phyloP scores from a whole-genome alignment of 306 rosid species.

The Castanospermum australe region DNA sequence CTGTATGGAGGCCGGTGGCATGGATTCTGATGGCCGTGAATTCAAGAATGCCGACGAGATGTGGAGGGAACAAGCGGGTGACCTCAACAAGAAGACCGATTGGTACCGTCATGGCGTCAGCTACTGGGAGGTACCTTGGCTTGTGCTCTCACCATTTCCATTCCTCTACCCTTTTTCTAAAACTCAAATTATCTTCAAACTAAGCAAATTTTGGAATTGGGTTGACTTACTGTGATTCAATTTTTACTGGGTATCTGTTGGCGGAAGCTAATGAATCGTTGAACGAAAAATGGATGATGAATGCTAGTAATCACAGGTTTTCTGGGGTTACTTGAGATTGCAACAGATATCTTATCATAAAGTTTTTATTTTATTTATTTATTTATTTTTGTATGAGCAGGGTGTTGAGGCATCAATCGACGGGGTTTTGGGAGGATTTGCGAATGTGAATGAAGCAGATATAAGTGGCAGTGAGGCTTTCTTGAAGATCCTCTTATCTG shows the following conservation, averaged over 20 bases:
- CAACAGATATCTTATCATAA: not conserved
- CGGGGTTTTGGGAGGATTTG: conserved; percentile 90
- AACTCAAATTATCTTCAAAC: not conserved
- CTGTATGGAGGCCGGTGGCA: conserved; percentile 67
- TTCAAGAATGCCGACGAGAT: conserved; percentile 73
- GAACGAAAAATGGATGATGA: not conserved
- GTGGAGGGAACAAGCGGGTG: conserved; percentile 88
- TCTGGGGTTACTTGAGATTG: not conserved
- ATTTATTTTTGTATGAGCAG: conserved; percentile 30
- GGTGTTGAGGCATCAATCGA: conserved; percentile 84
- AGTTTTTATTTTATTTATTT: conserved; percentile 2
- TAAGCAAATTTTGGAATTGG: not conserved
- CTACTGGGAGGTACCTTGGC: conserved; percentile 79
- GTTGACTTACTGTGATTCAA: not conserved
- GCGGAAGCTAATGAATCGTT: not conserved
- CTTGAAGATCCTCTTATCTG: conserved; percentile 60
- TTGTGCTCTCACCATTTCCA: not conserved
- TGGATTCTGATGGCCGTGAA: conserved; percentile 71
- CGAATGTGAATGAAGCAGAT: conserved; percentile 67
- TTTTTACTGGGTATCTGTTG: not conserved
- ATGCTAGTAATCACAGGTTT: not conserved
- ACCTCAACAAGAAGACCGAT: conserved; percentile 56
- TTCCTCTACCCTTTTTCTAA: not conserved
- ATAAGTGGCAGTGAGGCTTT: conserved; percentile 75
- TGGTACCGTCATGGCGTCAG: conserved; percentile 89